phyloP scores from a whole-genome alignment of 2,329 filamentous ascomycete species.

The Arthrobotrys megalospora region DNA sequence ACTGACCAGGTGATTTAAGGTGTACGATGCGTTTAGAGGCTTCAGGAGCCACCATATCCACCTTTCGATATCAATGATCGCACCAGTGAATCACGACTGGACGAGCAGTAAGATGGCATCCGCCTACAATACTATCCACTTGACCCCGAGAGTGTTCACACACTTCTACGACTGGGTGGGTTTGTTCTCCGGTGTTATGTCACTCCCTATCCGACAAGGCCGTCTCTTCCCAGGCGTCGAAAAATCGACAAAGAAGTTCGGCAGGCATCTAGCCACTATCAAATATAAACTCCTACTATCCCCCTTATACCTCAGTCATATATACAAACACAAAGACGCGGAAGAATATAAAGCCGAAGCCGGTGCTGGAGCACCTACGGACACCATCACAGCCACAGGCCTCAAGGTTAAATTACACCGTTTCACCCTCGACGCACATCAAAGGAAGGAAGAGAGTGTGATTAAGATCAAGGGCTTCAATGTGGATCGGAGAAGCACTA shows the following conservation, averaged over 20 bases:
- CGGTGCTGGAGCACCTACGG: constrained; percentile 72
- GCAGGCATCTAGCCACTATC: constrained; percentile 95
- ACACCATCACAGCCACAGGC: constrained; percentile 90
- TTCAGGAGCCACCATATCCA: constrained; percentile 98
- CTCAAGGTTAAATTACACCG: constrained; percentile 95
- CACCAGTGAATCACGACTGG: constrained; percentile 90
- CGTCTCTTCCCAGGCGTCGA: constrained; percentile 90
- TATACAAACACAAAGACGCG: constrained; percentile 97
- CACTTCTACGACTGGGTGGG: constrained; percentile 99
- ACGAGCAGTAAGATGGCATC: constrained; percentile 81
- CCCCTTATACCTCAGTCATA: constrained; percentile 93
- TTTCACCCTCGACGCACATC: constrained; percentile 96
- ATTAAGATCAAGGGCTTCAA: constrained; percentile 82
- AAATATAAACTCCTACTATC: constrained; percentile 96
- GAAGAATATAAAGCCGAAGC: constrained; percentile 76
- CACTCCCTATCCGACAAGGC: constrained; percentile 92
- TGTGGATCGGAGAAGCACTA: constrained; percentile 84
- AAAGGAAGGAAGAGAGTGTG: constrained; percentile 82
- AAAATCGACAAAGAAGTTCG: constrained; percentile 98
- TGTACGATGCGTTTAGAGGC: constrained; percentile 94
- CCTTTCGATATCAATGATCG: constrained; percentile 90
- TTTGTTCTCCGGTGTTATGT: constrained; percentile 94
- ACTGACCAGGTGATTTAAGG: constrained; percentile 65
- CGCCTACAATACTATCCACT: constrained; percentile 96
- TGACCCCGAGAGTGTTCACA: constrained; percentile 95